These are phyloP conservation scores for Porodaedalea pini DNA, from an alignment of 1,284 basidiomycete species.

Conservation along the genomic window DNA sequence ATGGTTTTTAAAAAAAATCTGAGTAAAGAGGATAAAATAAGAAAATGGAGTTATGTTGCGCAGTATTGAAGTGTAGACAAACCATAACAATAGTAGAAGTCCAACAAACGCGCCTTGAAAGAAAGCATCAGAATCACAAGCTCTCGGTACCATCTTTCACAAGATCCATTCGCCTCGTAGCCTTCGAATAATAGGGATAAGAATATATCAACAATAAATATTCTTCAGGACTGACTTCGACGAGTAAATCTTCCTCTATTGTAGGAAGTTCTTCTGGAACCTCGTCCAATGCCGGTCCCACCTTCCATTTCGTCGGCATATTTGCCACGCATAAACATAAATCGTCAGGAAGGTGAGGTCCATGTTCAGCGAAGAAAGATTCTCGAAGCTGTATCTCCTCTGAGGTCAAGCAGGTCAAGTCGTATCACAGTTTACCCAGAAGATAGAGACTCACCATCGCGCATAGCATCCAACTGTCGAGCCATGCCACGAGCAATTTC, in stretches of 20 bases:
- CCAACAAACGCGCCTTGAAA: not conserved
- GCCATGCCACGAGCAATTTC: constrained; percentile 64
- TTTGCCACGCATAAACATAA: constrained; percentile 72
- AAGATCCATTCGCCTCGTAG: constrained; percentile 14
- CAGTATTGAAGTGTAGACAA: constrained; percentile 2
- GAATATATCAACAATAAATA: not conserved
- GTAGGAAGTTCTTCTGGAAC: constrained; percentile 52
- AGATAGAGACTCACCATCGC: constrained; percentile 47
- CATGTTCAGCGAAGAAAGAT: constrained; percentile 68
- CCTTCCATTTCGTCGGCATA: constrained; percentile 64
- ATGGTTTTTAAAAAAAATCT: not conserved
- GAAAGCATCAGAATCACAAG: constrained; percentile 5
- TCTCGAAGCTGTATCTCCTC: constrained; percentile 63
- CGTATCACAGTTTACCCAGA: constrained; percentile 3
- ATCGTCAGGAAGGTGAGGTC: constrained; percentile 68
- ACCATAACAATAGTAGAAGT: constrained; percentile 1
- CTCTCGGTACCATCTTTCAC: constrained; percentile 18
- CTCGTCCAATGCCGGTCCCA: constrained; percentile 54
- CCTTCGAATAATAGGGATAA: constrained; percentile 2
- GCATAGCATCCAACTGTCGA: constrained; percentile 55
- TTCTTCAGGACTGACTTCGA: constrained; percentile 37
- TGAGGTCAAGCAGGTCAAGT: constrained; percentile 28
- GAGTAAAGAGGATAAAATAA: not conserved
- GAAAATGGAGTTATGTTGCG: not conserved
- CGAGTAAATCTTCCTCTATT: constrained; percentile 55